Evolutionary conservation across 2,329 filamentous ascomycete genomes (phyloP).

Genomic region (Ambrosiella xylebori): DNA sequence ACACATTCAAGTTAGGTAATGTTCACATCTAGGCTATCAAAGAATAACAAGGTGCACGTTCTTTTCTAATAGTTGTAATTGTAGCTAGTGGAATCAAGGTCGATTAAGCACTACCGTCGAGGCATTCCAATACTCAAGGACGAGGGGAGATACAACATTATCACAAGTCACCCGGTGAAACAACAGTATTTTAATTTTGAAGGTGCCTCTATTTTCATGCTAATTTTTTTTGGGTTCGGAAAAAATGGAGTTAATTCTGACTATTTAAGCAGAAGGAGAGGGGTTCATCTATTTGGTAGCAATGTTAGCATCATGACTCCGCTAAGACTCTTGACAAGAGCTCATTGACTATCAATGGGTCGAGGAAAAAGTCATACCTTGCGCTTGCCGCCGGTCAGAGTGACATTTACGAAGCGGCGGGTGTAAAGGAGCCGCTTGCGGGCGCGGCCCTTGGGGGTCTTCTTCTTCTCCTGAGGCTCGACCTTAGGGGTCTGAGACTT

Average conservation of each 20-base stretch:
- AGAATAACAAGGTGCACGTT: too few species aligned
- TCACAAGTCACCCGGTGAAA: too few species aligned
- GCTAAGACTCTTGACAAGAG: too few species aligned
- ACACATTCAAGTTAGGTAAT: too few species aligned
- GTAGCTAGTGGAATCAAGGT: too few species aligned
- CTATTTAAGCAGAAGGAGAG: constrained; percentile 23
- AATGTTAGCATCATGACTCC: not conserved
- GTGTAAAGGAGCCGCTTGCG: constrained; percentile 96
- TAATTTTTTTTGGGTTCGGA: constrained; percentile 1
- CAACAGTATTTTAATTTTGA: not conserved
- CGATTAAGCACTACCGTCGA: too few species aligned
- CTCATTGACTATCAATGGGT: not conserved
- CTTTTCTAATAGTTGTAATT: too few species aligned
- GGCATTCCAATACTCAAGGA: too few species aligned
- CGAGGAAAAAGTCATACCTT: constrained; percentile 44
- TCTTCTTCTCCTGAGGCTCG: constrained; percentile 86
- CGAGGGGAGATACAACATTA: too few species aligned
- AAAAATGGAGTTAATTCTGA: not conserved
- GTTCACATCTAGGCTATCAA: too few species aligned
- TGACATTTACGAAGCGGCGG: constrained; percentile 96
- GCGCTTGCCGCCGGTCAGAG: constrained; percentile 92
- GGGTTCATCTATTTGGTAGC: constrained; percentile 23
- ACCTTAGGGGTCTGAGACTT: constrained; percentile 92
- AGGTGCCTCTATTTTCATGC: not conserved
- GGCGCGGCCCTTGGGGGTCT: constrained; percentile 90